Evolutionary conservation across 139 green algal species (phyloP), one percentile per base, ranked within the genome.

Genomic region (Chlorella sp.): DNA sequence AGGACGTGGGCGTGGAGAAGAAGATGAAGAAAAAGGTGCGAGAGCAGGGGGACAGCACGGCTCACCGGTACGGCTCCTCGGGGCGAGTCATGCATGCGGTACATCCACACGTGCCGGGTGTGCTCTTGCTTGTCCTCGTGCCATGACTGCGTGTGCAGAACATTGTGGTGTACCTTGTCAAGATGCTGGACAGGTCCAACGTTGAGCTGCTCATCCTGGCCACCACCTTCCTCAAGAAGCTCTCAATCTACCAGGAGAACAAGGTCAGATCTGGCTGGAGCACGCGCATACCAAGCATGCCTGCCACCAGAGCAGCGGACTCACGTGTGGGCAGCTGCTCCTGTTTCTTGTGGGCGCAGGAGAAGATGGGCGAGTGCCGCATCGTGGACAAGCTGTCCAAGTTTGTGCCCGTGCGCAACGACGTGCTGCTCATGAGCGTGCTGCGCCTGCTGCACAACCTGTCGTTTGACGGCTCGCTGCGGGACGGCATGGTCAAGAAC

Each of bases 381-480:
- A 79, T 88, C 30, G 82, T 89, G 65, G 70, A 86, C 64, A 88
- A 89, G 78, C 85, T 93, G 30, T 72, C 75, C 74, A 84, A 82
- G 74, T 89, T 91, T 71, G 83, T 93, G 55, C 85, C 85, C 2
- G 86, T 83, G 75, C 70, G 74, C 42, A 88, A 90, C 61, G 81
- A 88, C 35, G 83, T 87, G 55, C 80, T 91, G 70, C 83, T 94
- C 29, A 87, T 89, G 75, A 74, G 66, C 2, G 78, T 88, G 73
- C 86, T 97, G 67, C 81, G 90, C 5, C 85, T 97, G 73, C 86
- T 95, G 74, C 87, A 93, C 85, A 97, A 96, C 79, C 86, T 97
- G 36, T 90, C 88, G 0, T 97, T 96, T 69, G 92, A 97, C 71
- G 49, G 31, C 5, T 61, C 20, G 1, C 71, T 92, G 64, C 75